Evolutionary conservation across 2,329 filamentous ascomycete species (phyloP).

Genomic region (Pseudogymnoascus sp.): DNA sequence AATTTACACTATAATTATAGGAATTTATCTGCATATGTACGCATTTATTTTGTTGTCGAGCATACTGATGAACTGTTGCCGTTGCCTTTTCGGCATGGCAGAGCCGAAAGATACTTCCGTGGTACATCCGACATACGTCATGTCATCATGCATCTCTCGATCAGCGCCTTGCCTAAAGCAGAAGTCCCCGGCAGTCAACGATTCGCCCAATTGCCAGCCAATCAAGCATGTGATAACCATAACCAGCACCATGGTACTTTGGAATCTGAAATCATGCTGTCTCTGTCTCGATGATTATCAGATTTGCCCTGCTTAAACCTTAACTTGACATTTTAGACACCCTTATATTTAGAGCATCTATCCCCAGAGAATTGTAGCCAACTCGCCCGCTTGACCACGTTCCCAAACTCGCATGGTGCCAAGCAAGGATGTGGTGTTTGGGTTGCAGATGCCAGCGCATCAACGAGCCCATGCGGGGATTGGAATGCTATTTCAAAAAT

Average conservation of each 20-base stretch:
- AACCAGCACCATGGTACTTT: background rate
- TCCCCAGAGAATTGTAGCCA: background rate
- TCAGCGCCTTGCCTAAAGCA: background rate
- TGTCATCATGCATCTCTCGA: background rate
- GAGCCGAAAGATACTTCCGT: background rate
- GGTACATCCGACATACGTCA: background rate
- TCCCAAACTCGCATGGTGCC: background rate
- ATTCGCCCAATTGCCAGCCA: background rate
- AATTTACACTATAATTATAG: background rate
- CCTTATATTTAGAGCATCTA: background rate
- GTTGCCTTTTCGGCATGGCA: background rate
- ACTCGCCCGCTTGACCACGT: background rate
- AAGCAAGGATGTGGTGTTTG: background rate
- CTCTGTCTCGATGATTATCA: no score
- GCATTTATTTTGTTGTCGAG: background rate
- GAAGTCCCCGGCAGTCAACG: background rate
- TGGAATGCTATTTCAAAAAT: background rate
- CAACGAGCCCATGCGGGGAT: background rate
- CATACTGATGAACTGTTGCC: background rate
- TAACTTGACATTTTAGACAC: background rate
- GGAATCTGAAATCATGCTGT: no score
- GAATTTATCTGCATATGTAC: background rate
- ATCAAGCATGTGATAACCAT: constrained; percentile 1
- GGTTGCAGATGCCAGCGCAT: constrained; percentile 2
- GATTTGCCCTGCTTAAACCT: background rate